Evolutionary conservation across 2,329 filamentous ascomycete genomes (phyloP).

Genomic region (Fusarium pseudograminearum): DNA sequence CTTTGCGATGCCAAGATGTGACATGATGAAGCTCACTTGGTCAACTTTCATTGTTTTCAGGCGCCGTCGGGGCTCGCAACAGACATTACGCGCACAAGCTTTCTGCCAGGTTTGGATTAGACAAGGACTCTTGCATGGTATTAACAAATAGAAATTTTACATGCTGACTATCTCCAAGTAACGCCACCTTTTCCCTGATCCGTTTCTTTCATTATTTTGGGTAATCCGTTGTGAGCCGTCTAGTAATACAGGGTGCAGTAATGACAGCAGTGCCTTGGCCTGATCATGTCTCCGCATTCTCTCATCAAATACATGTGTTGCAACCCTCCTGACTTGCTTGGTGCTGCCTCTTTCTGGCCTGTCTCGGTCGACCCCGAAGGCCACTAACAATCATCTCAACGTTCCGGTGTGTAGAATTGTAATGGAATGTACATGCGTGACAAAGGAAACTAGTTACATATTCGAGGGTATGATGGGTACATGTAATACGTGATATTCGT

Average conservation of each 20-base stretch:
- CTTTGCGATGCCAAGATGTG: background rate
- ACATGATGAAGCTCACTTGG: background rate
- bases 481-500: constrained; percentile 46
- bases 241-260: constrained; percentile 33
- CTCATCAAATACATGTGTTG: background rate
- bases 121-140: constrained; percentile 10
- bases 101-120: background rate
- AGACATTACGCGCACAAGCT: background rate
- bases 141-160: constrained; percentile 18
- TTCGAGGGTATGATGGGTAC: constrained; percentile 35
- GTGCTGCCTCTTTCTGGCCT: background rate
- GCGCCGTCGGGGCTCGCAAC: background rate
- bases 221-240: constrained; percentile 25
- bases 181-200: constrained; percentile 19
- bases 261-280: background rate
- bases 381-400: constrained; percentile 26
- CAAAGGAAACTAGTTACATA: constrained; percentile 39
- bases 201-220: constrained; percentile 37
- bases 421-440: constrained; percentile 11
- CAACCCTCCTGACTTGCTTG: background rate
- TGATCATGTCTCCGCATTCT: background rate
- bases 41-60: background rate
- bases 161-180: constrained; percentile 22
- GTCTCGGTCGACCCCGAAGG: constrained; percentile 1
- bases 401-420: background rate